A percentile compares a stretch with the other conserved stretches of the same genome.
Evolutionary conservation across 2,329 filamentous ascomycete genomes (phyloP).

Genomic region (Aspergillus melleus): DNA sequence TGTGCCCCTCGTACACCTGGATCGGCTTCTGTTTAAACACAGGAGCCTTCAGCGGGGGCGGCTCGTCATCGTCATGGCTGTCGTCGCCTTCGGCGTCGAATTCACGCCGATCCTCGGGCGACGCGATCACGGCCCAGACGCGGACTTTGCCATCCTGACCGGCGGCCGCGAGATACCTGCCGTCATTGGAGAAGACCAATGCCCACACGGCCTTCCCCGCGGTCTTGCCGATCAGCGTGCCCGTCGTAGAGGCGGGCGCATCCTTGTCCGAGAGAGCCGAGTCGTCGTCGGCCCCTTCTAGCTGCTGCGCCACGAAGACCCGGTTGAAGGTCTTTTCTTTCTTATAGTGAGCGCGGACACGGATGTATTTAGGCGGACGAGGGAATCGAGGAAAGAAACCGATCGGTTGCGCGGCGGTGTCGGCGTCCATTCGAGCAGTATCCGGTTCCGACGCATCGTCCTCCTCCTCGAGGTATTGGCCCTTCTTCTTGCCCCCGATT

Average conservation of each 20-base stretch:
- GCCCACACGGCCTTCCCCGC: conserved; percentile 78
- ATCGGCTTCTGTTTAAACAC: conserved; percentile 81
- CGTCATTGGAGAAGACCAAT: conserved; percentile 88
- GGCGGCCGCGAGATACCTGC: conserved; percentile 85
- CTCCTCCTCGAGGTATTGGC: conserved; percentile 47
- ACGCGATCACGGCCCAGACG: conserved; percentile 85
- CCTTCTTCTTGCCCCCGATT: conserved; percentile 74
- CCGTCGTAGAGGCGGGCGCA: conserved; percentile 24
- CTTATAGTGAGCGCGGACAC: conserved; percentile 78
- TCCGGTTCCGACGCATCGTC: conserved; percentile 70
- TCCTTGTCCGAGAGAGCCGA: conserved; percentile 31
- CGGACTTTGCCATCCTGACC: conserved; percentile 84
- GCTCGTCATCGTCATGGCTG: conserved; percentile 47
- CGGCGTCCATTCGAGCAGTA: conserved; percentile 72
- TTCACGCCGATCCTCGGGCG: conserved; percentile 71
- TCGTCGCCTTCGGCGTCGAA: conserved; percentile 71
- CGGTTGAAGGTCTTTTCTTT: conserved; percentile 79
- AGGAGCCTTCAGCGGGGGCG: conserved; percentile 76
- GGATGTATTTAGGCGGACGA: conserved; percentile 87
- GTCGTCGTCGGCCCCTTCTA: conserved; percentile 60
- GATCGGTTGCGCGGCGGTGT: conserved; percentile 73
- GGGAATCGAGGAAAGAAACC: conserved; percentile 86
- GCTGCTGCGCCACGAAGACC: conserved; percentile 87
- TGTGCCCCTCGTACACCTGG: conserved; percentile 80
- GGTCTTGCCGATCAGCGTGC: conserved; percentile 24